These are phyloP conservation scores for Polyrhizophydium stewartii DNA, from an alignment of 371 early-diverging fungal genomes.

Conservation along the genomic window DNA sequence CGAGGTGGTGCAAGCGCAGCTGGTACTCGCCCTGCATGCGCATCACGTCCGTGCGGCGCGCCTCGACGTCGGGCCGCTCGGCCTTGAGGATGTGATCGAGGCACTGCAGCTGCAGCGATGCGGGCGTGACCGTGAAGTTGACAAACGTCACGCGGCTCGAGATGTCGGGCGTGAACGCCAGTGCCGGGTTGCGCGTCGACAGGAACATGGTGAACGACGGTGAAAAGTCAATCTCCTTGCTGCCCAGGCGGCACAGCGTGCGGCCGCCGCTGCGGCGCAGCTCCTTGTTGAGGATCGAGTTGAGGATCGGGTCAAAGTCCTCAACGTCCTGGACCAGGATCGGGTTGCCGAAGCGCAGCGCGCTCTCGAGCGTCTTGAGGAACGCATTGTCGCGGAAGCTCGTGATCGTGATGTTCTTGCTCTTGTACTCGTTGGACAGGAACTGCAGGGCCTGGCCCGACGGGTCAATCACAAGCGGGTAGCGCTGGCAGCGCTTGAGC, in stretches of 20 bases:
- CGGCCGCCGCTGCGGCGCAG: constrained; percentile 95
- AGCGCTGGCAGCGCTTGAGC: constrained; percentile 90
- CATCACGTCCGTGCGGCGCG: constrained; percentile 85
- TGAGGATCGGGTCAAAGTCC: constrained; percentile 94
- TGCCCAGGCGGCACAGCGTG: constrained; percentile 90
- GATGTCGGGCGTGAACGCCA: constrained; percentile 91
- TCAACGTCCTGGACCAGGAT: constrained; percentile 96
- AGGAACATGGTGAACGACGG: constrained; percentile 94
- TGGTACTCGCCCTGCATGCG: constrained; percentile 96
- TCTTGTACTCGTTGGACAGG: constrained; percentile 80
- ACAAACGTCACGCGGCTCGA: constrained; percentile 97
- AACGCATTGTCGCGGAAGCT: constrained; percentile 97
- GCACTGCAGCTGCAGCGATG: constrained; percentile 94
- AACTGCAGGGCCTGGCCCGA: constrained; percentile 91
- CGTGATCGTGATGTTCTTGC: constrained; percentile 87
- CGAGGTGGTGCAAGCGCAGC: constrained; percentile 85
- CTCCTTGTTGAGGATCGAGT: constrained; percentile 95
- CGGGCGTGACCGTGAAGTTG: constrained; percentile 96
- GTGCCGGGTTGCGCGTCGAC: constrained; percentile 90
- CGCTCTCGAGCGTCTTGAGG: constrained; percentile 95
- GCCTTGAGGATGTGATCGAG: constrained; percentile 90
- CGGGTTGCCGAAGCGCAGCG: constrained; percentile 97
- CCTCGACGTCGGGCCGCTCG: constrained; percentile 94
- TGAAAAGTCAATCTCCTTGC: constrained; percentile 97
- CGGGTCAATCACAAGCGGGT: constrained; percentile 96